Percentiles rank a stretch among this genome's conserved stretches.
phyloP scores from a whole-genome alignment of 108 stramenopile genomes.

The Skeletonema grethae region DNA sequence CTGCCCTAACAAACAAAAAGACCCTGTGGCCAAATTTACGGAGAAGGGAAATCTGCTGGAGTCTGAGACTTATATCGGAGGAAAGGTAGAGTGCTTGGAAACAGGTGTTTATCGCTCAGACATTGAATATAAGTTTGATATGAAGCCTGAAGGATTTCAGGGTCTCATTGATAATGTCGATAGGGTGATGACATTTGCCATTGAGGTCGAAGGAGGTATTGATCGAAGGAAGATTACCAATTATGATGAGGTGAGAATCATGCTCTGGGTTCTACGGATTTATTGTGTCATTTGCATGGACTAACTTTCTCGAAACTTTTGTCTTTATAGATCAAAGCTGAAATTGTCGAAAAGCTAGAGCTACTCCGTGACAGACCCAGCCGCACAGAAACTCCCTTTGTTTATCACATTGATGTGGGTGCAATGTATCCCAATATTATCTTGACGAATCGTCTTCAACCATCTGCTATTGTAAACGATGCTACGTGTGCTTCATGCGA shows the following conservation, averaged over 20 bases:
- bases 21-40: constrained; percentile 82
- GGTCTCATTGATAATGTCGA: constrained; percentile 96
- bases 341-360: constrained; percentile 94
- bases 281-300: not conserved
- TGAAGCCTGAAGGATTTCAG: constrained; percentile 94
- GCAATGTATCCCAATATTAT: constrained; percentile 99
- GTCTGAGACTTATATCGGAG: constrained; percentile 99
- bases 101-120: constrained; percentile 98
- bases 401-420: constrained; percentile 98
- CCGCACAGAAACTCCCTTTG: constrained; percentile 89
- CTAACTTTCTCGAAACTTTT: not conserved
- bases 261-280: not conserved
- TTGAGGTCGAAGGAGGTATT: constrained; percentile 96
- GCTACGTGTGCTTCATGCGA: constrained; percentile 96
- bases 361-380: constrained; percentile 93
- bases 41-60: constrained; percentile 95
- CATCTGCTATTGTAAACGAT: constrained; percentile 95
- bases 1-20: constrained; percentile 98
- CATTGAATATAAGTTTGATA: constrained; percentile 91
- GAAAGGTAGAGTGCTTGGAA: constrained; percentile 98
- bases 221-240: constrained; percentile 90
- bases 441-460: constrained; percentile 97
- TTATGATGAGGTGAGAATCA: constrained; percentile 91
- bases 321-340: constrained; percentile 44
- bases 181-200: constrained; percentile 94